These are phyloP conservation scores for Nemania serpens DNA, from an alignment of 2,329 filamentous ascomycete species.

Conservation along the genomic window DNA sequence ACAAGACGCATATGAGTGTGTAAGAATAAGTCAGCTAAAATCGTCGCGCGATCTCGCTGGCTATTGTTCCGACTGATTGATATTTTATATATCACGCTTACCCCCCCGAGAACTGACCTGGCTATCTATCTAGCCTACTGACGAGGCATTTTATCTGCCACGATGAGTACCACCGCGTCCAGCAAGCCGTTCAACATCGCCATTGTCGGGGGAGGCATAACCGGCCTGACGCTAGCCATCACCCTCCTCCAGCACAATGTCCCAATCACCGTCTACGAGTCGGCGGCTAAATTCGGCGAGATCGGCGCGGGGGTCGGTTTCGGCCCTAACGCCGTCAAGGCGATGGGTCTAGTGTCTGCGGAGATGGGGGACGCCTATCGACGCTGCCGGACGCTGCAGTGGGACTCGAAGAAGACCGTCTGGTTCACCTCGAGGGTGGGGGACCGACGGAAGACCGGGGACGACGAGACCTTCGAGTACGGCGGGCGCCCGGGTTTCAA, in stretches of 20 bases:
- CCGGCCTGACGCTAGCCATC: constrained; percentile 45
- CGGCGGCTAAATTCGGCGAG: constrained; percentile 42
- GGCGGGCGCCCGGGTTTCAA: constrained; percentile 27
- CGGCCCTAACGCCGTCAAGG: constrained; percentile 42
- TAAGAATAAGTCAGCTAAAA: too few relatives aligned
- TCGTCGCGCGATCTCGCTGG: too few relatives aligned
- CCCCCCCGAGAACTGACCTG: too few relatives aligned
- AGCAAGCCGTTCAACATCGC: constrained; percentile 41
- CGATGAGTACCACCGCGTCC: constrained; percentile 14
- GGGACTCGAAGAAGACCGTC: constrained; percentile 25
- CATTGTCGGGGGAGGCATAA: constrained; percentile 49
- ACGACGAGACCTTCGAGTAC: constrained; percentile 21
- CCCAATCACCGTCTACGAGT: constrained; percentile 45
- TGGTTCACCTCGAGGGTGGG: constrained; percentile 37
- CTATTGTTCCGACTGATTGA: too few relatives aligned
- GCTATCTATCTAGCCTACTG: too few relatives aligned
- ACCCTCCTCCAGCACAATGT: constrained; percentile 40
- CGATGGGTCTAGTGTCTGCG: constrained; percentile 40
- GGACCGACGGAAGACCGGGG: constrained; percentile 31
- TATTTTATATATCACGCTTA: too few relatives aligned
- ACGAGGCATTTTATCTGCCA: not conserved
- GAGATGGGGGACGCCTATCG: constrained; percentile 37
- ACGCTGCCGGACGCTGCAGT: constrained; percentile 38
- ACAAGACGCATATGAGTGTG: too few relatives aligned
- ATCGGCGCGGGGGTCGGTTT: constrained; percentile 47